Evolutionary conservation across 768 basidiomycete species (phyloP), one percentile per base, ranked within the genome.

Genomic region (Hortiboletus campestris): DNA sequence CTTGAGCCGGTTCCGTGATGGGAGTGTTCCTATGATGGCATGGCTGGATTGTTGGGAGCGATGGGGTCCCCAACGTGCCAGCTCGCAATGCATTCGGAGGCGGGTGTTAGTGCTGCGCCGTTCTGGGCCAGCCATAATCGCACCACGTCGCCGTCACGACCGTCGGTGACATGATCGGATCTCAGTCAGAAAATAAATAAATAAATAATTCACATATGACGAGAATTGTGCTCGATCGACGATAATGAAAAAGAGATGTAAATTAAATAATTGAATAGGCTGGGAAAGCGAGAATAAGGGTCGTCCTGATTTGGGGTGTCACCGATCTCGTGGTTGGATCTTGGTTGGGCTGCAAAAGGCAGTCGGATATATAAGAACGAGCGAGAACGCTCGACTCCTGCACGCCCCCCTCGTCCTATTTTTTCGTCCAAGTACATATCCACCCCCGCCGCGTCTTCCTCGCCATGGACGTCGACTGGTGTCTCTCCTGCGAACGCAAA

Each of bases 391-490:
- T 40, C 25, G 19, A 48, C 54, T 49, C 44, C 51, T 64, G 50
- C 48, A 57, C 67, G 51, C 58, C 59, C 65, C 49, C 53, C 67
- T 45, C 55, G 51, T 54, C 53, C 51, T 44, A 20, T 63, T 67
- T 58, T 52, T 45, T 55, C 25, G 35, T 52, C 35, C 43, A 39
- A 49, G 42, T 39, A 25, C 25, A 32, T n/a, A n/a, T 29, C 3
- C 14, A 6, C 29, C 22, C 34, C 17, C 25, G 19, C 41, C 28
- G 9, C 20, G 6, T 39, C 22, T 20, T 19, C 39, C 46, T 3
- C 1, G 69, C 72, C 63, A 83, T 86, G 79, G 86, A 87, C 71
- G 78, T 80, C 60, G 81, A 87, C 75, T 87, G 84, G 84, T 90
- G 88, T 68, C 75, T 89, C 61, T 75, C 77, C 52, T 90, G 88